These are phyloP conservation scores for Akanthomyces uredinophilus DNA, from an alignment of 2,329 filamentous ascomycete species.

Conservation along the genomic window DNA sequence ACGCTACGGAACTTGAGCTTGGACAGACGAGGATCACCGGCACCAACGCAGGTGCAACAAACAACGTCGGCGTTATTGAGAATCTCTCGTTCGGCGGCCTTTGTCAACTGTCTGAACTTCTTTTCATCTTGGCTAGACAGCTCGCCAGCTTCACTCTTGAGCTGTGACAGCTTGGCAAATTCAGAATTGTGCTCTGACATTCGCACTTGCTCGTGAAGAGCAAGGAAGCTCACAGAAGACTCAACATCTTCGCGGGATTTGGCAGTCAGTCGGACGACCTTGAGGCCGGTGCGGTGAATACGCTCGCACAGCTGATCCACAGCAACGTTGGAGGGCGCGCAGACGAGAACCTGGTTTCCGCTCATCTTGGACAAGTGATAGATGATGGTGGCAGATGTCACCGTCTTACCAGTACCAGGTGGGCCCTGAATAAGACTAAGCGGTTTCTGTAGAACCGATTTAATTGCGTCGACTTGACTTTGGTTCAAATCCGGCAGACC, in stretches of 20 bases:
- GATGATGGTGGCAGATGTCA: conserved; percentile 97
- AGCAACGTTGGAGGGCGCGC: conserved; percentile 95
- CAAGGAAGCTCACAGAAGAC: conserved; percentile 93
- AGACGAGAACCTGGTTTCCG: conserved; percentile 90
- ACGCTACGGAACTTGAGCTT: conserved; percentile 99
- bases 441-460: conserved; percentile 87
- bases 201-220: conserved; percentile 92
- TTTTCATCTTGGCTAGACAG: conserved; percentile 95
- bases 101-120: conserved; percentile 93
- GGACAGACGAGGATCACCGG: conserved; percentile 86
- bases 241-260: conserved; percentile 99
- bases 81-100: conserved; percentile 91
- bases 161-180: conserved; percentile 82
- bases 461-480: conserved; percentile 94
- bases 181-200: conserved; percentile 97
- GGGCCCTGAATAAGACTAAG: conserved; percentile 95
- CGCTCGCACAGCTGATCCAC: conserved; percentile 98
- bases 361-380: conserved; percentile 96
- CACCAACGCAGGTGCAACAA: conserved; percentile 97
- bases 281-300: conserved; percentile 88
- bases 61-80: conserved; percentile 94
- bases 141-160: conserved; percentile 89
- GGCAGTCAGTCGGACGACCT: conserved; percentile 95
- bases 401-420: conserved; percentile 95
- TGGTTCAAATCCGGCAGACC: conserved; percentile 90